phyloP scores from a whole-genome alignment of 2,329 filamentous ascomycete species.

The Colletotrichum trifolii region DNA sequence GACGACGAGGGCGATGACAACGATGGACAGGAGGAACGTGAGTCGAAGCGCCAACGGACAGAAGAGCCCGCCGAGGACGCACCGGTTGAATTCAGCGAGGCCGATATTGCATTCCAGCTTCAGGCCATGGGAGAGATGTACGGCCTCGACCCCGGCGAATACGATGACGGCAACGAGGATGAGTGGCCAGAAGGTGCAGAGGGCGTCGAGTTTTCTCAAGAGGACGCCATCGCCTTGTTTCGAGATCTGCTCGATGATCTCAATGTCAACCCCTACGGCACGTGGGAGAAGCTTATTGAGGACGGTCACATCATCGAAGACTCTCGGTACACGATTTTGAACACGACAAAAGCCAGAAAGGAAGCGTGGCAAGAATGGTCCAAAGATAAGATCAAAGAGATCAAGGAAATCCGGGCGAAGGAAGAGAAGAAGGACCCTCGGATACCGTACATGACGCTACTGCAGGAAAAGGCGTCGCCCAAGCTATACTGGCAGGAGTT shows the following conservation, averaged over 20 bases:
- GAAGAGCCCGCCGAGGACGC: conserved; percentile 62
- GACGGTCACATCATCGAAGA: conserved; percentile 87
- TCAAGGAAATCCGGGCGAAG: conserved; percentile 78
- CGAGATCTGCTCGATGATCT: conserved; percentile 87
- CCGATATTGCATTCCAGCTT: conserved; percentile 92
- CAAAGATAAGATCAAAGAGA: conserved; percentile 76
- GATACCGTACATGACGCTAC: conserved; percentile 83
- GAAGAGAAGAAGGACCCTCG: conserved; percentile 85
- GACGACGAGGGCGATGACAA: conserved; percentile 58
- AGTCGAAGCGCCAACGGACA: conserved; percentile 73
- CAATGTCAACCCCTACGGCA: conserved; percentile 84
- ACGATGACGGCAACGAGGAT: conserved; percentile 71
- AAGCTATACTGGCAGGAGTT: conserved; percentile 99
- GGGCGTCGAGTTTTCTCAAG: conserved; percentile 76
- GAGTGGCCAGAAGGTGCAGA: conserved; percentile 78
- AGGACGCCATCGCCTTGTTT: conserved; percentile 83
- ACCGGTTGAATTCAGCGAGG: conserved; percentile 87
- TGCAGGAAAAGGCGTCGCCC: conserved; percentile 84
- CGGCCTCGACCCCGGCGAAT: conserved; percentile 80
- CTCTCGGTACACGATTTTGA: conserved; percentile 83
- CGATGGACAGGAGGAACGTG: conserved; percentile 51
- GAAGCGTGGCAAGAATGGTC: conserved; percentile 90
- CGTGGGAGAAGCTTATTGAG: conserved; percentile 91
- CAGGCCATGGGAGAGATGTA: conserved; percentile 91
- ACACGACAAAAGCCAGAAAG: conserved; percentile 82